Conservation (phyloP, 139 green algal species). For the Spirogloea muscicola region DNA sequence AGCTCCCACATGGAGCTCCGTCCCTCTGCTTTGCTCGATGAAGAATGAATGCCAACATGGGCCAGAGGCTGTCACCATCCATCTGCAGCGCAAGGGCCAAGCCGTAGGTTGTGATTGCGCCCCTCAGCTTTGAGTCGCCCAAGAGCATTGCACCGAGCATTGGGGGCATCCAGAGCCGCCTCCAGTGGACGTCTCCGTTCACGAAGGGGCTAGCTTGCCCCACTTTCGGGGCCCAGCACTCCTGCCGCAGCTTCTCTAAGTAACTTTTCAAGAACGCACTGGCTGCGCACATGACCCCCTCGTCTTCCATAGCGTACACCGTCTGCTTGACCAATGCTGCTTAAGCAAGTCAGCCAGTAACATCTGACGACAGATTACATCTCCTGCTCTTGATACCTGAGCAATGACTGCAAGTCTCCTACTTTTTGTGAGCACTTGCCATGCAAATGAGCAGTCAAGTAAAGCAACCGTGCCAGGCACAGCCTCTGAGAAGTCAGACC, state of each 20-base stretch:
- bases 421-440: too few relatives aligned
- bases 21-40: too few relatives aligned
- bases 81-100: constrained; percentile 62
- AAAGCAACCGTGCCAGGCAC: too few relatives aligned
- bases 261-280: constrained; percentile 33
- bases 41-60: constrained; percentile 56
- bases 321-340: background rate
- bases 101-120: constrained; percentile 60
- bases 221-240: too few relatives aligned
- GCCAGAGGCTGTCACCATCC: constrained; percentile 53
- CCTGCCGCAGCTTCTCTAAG: constrained; percentile 13
- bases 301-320: constrained; percentile 51
- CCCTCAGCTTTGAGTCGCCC: constrained; percentile 46
- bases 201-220: background rate
- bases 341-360: too few relatives aligned
- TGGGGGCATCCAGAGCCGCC: constrained; percentile 55
- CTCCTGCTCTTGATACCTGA: too few relatives aligned
- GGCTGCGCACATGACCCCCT: constrained; percentile 30
- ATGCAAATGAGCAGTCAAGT: too few relatives aligned
- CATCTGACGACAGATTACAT: too few relatives aligned
- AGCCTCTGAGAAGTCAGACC: too few relatives aligned
- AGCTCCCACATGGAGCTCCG: too few relatives aligned
- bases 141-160: constrained; percentile 57
- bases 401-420: too few relatives aligned
- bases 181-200: constrained; percentile 54